These are phyloP conservation scores for Chrysanthemum seticuspe DNA, from an alignment of 129 eudicot genomes.

Conservation along the genomic window DNA sequence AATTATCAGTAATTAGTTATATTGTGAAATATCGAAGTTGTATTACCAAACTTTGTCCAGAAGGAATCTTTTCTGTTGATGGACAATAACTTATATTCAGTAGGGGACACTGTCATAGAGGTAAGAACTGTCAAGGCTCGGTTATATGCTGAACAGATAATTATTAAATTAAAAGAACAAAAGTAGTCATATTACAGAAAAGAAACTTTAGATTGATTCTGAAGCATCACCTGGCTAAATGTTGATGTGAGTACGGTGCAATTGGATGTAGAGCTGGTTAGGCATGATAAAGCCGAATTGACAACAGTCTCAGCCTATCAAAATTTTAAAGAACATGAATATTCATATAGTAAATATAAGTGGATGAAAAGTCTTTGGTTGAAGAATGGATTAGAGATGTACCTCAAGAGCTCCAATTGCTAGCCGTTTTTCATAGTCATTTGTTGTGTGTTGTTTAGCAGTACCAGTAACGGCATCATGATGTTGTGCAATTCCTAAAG, in stretches of 20 bases:
- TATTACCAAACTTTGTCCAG: conserved; percentile 79
- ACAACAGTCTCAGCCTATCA: conserved; percentile 66
- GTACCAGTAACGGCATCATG: conserved; percentile 93
- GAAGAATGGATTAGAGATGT: conserved; percentile 5
- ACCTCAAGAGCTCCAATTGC: conserved; percentile 89
- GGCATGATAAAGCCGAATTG: conserved; percentile 68
- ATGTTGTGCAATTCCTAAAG: conserved; percentile 91
- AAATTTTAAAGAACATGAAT: conserved; percentile 11
- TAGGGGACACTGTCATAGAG: conserved; percentile 63
- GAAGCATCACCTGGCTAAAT: conserved; percentile 59
- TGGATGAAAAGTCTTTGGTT: background rate
- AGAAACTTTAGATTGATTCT: background rate
- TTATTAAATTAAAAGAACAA: background rate
- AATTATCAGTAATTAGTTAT: background rate
- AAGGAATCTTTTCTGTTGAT: conserved; percentile 71
- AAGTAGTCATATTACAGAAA: background rate
- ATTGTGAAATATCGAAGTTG: conserved; percentile 12
- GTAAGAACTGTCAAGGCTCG: background rate
- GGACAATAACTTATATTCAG: conserved; percentile 95
- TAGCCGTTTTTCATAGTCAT: conserved; percentile 83
- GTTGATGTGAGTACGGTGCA: conserved; percentile 37
- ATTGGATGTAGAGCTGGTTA: conserved; percentile 29
- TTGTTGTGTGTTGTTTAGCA: conserved; percentile 84
- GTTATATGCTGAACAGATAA: conserved; percentile 3
- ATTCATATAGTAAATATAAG: background rate